Percentiles rank a stretch among this genome's conserved stretches.
phyloP scores from a whole-genome alignment of 371 early-diverging fungal species.

The Mortierella sp. region DNA sequence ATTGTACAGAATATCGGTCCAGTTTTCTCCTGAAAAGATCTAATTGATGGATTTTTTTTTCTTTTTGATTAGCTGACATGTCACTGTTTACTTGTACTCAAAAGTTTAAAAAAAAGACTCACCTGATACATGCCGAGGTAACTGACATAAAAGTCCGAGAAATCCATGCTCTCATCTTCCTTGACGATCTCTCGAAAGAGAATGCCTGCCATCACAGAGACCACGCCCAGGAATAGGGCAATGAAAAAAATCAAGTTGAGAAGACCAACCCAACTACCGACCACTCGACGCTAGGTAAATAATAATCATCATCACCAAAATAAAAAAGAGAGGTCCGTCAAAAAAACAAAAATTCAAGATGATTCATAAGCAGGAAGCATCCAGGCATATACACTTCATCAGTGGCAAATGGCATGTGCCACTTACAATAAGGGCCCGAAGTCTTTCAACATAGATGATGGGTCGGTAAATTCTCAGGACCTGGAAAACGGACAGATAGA shows the following conservation, averaged over 20 bases:
- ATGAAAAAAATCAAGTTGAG: conserved; percentile 74
- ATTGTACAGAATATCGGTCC: conserved; percentile 70
- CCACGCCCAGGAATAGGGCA: conserved; percentile 61
- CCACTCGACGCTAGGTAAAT: conserved; percentile 65
- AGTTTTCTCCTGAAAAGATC: conserved; percentile 77
- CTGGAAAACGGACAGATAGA: conserved; percentile 73
- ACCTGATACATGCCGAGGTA: conserved; percentile 72
- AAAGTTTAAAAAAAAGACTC: conserved; percentile 7
- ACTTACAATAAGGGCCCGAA: conserved; percentile 64
- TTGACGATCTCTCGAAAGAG: conserved; percentile 56
- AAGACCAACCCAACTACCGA: conserved; percentile 69
- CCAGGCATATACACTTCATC: too few relatives aligned
- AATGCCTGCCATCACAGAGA: conserved; percentile 65
- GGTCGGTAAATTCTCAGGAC: conserved; percentile 69
- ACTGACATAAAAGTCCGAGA: conserved; percentile 70
- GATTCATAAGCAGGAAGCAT: too few relatives aligned
- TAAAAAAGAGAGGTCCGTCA: not conserved
- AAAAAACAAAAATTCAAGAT: not conserved
- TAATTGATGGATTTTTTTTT: too few relatives aligned
- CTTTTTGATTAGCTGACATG: too few relatives aligned
- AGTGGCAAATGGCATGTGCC: not conserved
- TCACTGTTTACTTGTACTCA: too few relatives aligned
- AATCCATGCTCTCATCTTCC: conserved; percentile 57
- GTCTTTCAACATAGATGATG: conserved; percentile 65
- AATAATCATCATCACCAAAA: too few relatives aligned